Conservation (phyloP, 495 filamentous ascomycete genomes). For the Diplogelasinospora grovesii region DNA sequence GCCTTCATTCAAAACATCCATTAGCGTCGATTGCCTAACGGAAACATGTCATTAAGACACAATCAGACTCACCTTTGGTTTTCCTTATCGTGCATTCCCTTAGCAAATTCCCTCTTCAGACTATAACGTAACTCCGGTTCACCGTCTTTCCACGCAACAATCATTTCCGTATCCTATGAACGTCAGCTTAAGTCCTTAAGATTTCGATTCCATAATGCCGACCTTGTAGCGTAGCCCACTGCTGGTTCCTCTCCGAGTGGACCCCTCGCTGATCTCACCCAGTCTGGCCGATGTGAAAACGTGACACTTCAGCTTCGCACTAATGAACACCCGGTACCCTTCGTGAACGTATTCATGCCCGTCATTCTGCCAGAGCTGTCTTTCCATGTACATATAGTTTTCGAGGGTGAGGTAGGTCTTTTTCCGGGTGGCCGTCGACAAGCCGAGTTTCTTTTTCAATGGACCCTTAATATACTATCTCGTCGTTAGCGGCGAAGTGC, state of each 20-base stretch:
- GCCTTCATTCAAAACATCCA: neutral
- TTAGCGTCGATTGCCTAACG: neutral
- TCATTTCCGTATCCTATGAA: constrained; percentile 8
- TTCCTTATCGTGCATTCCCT: neutral
- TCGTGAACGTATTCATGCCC: constrained; percentile 8
- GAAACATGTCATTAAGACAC: neutral
- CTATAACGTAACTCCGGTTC: neutral
- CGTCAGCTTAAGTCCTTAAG: neutral
- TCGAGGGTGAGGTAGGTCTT: constrained; percentile 2
- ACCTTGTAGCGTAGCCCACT: constrained; percentile 8
- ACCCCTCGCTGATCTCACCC: constrained; percentile 6
- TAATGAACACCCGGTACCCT: constrained; percentile 5
- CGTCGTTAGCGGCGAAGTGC: too few species aligned
- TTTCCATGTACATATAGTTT: constrained; percentile 4
- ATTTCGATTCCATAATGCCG: neutral
- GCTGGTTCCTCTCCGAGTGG: constrained; percentile 6
- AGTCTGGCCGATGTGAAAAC: neutral
- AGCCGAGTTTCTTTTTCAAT: neutral
- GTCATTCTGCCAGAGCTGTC: constrained; percentile 3
- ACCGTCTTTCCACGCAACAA: constrained; percentile 6
- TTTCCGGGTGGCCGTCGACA: neutral
- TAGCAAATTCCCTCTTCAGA: too few species aligned
- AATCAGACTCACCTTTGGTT: neutral
- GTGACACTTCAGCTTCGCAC: constrained; percentile 2
- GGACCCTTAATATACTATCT: constrained; percentile 3